phyloP scores from a whole-genome alignment of 2,329 filamentous ascomycete genomes.

The Aureobasidium leucospermi region DNA sequence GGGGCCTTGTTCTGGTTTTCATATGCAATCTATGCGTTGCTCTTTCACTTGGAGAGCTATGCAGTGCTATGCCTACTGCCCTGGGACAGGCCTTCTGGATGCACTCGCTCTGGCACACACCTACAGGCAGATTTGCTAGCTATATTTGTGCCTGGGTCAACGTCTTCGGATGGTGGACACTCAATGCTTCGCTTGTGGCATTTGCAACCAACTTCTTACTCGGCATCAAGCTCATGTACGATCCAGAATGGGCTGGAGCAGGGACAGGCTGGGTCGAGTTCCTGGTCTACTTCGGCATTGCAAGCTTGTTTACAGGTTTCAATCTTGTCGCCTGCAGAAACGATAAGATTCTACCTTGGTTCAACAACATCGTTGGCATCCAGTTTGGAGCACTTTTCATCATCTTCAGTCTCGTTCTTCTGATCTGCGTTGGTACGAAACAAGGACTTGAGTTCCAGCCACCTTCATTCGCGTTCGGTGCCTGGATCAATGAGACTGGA shows the following conservation, averaged over 20 bases:
- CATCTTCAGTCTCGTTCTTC: conserved; percentile 43
- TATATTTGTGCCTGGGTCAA: conserved; percentile 57
- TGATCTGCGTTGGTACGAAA: conserved; percentile 46
- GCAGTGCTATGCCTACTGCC: conserved; percentile 53
- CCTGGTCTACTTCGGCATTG: conserved; percentile 48
- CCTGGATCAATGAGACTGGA: conserved; percentile 45
- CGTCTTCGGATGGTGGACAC: conserved; percentile 52
- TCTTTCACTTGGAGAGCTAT: conserved; percentile 49
- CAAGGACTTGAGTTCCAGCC: conserved; percentile 41
- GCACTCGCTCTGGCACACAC: conserved; percentile 34
- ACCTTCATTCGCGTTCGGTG: conserved; percentile 46
- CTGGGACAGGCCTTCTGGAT: conserved; percentile 55
- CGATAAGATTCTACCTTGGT: conserved; percentile 41
- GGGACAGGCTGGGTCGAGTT: conserved; percentile 47
- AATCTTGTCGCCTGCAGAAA: conserved; percentile 47
- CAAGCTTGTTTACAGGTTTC: conserved; percentile 40
- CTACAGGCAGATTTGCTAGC: conserved; percentile 42
- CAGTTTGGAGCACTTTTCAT: conserved; percentile 48
- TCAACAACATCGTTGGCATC: conserved; percentile 51
- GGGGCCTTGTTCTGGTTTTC: conserved; percentile 49
- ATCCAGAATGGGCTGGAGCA: conserved; percentile 39
- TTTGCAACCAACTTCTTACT: conserved; percentile 54
- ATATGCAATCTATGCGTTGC: conserved; percentile 47
- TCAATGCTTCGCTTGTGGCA: conserved; percentile 49
- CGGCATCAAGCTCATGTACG: conserved; percentile 50